Conservation (phyloP, 2,329 filamentous ascomycete species). For the Penicillium crustosum region DNA sequence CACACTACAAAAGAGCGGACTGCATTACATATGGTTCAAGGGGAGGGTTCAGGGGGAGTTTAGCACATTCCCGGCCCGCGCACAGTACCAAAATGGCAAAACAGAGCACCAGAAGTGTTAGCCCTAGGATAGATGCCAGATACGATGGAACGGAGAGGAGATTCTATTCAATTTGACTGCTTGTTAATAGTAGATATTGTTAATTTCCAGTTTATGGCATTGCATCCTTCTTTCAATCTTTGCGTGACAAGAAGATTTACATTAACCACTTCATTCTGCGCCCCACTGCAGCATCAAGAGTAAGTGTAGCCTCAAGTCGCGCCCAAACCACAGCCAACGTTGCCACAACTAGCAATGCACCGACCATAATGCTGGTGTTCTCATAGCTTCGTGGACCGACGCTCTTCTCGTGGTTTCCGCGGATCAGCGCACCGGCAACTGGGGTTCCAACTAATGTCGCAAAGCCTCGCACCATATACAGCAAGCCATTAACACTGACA, state of each 20-base stretch:
- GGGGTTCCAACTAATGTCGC: constrained; percentile 42
- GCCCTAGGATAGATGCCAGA: not conserved
- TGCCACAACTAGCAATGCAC: constrained; percentile 24
- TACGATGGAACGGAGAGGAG: not conserved
- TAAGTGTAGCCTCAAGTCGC: constrained; percentile 24
- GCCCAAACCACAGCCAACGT: constrained; percentile 29
- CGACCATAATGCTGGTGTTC: constrained; percentile 28
- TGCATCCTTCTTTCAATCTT: not conserved
- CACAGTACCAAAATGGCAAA: too few relatives aligned
- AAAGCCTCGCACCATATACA: constrained; percentile 43
- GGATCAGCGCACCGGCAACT: constrained; percentile 31
- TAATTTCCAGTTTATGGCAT: not conserved
- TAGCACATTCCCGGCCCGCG: too few relatives aligned
- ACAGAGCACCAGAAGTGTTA: too few relatives aligned
- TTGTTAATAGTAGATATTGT: not conserved
- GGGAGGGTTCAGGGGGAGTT: too few relatives aligned
- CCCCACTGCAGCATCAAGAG: constrained; percentile 8
- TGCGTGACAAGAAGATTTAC: not conserved
- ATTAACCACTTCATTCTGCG: constrained; percentile 20
- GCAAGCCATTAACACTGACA: constrained; percentile 39
- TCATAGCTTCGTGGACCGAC: constrained; percentile 21
- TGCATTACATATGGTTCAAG: too few relatives aligned
- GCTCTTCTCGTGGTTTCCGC: constrained; percentile 13
- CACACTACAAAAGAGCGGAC: too few relatives aligned
- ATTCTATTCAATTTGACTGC: not conserved